Percentiles rank a stretch among this genome's conserved stretches.
phyloP scores from a whole-genome alignment of 106 monocot species.

The Allium fistulosum region DNA sequence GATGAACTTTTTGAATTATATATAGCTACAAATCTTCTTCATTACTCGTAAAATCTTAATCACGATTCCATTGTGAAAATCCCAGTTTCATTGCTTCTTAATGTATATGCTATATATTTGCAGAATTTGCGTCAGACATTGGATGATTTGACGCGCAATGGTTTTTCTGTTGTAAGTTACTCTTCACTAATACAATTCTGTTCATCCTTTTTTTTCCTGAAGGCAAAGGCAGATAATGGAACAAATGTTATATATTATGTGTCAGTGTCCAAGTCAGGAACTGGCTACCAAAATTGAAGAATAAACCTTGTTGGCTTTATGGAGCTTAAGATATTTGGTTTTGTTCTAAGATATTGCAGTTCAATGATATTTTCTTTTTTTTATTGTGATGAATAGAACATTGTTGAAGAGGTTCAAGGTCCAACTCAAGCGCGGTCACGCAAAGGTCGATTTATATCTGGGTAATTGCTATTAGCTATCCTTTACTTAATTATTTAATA shows the following conservation, averaged over 20 bases:
- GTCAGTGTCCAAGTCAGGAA: too few relatives aligned
- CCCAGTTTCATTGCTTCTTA: not conserved
- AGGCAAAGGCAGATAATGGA: too few relatives aligned
- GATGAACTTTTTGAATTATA: not conserved
- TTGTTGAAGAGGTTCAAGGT: conserved; percentile 92
- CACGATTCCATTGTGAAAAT: too few relatives aligned
- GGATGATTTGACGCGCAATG: conserved; percentile 86
- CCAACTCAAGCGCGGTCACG: conserved; percentile 93
- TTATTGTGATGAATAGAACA: conserved; percentile 36
- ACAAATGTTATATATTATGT: too few relatives aligned
- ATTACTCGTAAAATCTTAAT: too few relatives aligned
- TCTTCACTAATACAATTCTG: too few relatives aligned
- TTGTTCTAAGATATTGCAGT: not conserved
- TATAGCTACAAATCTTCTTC: not conserved
- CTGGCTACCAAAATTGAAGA: too few relatives aligned
- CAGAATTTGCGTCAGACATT: conserved; percentile 98
- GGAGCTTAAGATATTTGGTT: too few relatives aligned
- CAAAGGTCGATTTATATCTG: conserved; percentile 99
- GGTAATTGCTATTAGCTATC: conserved; percentile 48
- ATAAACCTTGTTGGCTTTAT: too few relatives aligned
- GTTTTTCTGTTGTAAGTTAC: conserved; percentile 90
- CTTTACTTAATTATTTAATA: too few relatives aligned
- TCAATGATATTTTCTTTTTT: not conserved
- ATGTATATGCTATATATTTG: conserved; percentile 9
- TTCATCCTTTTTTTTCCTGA: too few relatives aligned